Base-by-base conservation (phyloP, 768 basidiomycete genomes). In the Boletus rufocinnamomeus region DNA sequence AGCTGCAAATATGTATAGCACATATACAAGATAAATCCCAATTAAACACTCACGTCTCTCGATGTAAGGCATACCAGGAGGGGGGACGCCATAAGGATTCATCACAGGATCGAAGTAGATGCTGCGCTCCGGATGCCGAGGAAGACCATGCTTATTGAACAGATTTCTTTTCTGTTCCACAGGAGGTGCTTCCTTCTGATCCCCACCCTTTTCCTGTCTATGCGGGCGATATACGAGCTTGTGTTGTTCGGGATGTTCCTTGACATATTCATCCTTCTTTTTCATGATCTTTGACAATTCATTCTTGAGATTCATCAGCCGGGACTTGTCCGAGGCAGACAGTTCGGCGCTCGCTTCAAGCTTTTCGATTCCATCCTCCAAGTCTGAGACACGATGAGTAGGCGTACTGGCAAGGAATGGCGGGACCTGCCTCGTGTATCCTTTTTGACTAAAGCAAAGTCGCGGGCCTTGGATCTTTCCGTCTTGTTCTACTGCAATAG, bases 11-110 rank as follows among this genome's bases (percentile, higher is more conserved):
- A 45, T 60, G 30, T 57, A 25, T 21, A 60, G 25, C 10, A 28
- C 23, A 9, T 21, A 25, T 55, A 52, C 40, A 19, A 25, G 45
- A 47, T 45, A 10, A 25, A 46, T 46, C 44, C 41, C 16, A 38
- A 58, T 50, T 25, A 35, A n/a, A 37, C 6, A 78, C 89, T 75
- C 65, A 95, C 95, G 83, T 76, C 88, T 75, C 71, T 98, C 93
- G 57, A 84, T 76, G 73, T 97, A 98, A n/a, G 92, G 93, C 94
- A 97, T 93, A 8, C 96, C 96, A 14, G 95, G 96, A 43, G 95
- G 95, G 21, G 95, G 86, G 19, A 94, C 91, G 30, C 95, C 95
- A 69, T 80, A 95, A 25, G 94, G 93, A 70, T 98, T 98, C 84
- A 95, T 87, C 43, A 94, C 83, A 30, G 91, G 83, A 66, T 98